These are phyloP conservation scores for Epichloe typhina DNA, from an alignment of 2,329 filamentous ascomycete genomes.

Conservation along the genomic window DNA sequence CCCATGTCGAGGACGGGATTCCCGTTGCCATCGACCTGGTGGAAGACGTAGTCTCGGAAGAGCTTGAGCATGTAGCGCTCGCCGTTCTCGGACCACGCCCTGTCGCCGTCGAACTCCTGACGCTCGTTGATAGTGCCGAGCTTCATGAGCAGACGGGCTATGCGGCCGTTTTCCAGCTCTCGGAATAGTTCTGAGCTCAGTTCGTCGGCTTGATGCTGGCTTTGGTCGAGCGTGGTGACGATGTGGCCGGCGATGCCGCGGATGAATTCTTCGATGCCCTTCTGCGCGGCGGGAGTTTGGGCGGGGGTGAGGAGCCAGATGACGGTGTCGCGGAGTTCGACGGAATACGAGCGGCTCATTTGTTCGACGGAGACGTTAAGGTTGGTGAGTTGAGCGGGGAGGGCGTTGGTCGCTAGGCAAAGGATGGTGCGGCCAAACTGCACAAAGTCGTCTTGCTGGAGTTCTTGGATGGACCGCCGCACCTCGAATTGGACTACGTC, in stretches of 20 bases:
- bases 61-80: conserved; percentile 88
- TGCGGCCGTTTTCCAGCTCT: conserved; percentile 80
- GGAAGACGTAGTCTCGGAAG: conserved; percentile 94
- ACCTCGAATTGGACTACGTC: conserved; percentile 79
- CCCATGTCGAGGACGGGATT: conserved; percentile 75
- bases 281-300: conserved; percentile 36
- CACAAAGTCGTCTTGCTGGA: conserved; percentile 78
- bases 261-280: conserved; percentile 70
- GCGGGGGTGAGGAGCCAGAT: conserved; percentile 66
- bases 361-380: conserved; percentile 61
- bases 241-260: conserved; percentile 67
- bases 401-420: conserved; percentile 61
- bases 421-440: conserved; percentile 77
- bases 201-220: conserved; percentile 67
- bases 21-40: conserved; percentile 78
- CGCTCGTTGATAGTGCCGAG: conserved; percentile 81
- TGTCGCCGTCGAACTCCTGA: conserved; percentile 66
- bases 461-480: conserved; percentile 52
- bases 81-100: conserved; percentile 80
- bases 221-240: conserved; percentile 60
- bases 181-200: conserved; percentile 57
- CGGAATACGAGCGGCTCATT: conserved; percentile 62
- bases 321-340: conserved; percentile 65
- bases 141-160: conserved; percentile 70
- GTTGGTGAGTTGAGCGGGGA: conserved; percentile 41